Base-by-base conservation (phyloP, 345 rosid species). In the Murraya koenigii region DNA sequence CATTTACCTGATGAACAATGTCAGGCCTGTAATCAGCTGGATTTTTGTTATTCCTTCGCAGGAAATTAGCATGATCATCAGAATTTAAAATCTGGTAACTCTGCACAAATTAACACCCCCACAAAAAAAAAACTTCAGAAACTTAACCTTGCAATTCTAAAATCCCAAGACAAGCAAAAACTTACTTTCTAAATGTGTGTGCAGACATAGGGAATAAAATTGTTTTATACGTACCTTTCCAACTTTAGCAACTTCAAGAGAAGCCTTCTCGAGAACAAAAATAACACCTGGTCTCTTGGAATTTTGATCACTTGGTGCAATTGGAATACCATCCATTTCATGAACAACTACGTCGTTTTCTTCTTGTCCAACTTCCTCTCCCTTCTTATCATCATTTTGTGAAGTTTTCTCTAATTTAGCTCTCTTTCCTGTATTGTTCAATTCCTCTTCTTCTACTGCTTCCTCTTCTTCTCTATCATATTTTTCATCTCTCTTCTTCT, bases 201-300 rank as follows among this genome's bases (percentile, higher is more conserved):
- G 49, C 3, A 44, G 5, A 44, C 49, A 44, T 44, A 44, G 15
- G 5, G 4, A 44, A 44, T 44, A 44, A 44, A 44, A 44, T 44
- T 44, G 15, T 44, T 8, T 44, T 8, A 23, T 49, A 49, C 25
- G 36, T 20, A 93, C 98, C 94, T 93, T 93, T 82, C 99, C 99
- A 84, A 95, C 93, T 87, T 95, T 93, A n/a, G 95, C 97, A 63
- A 93, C 95, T 86, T 93, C 98, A 70, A 93, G 86, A 68, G 94
- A 87, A 33, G 97, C 98, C 76, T 82, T 93, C 89, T 93, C 98
- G 7, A 93, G 96, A 67, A 95, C 90, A 59, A 95, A 95, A 35
- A 86, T 81, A 30, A 90, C 87, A 0, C 91, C 92, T 0, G 85
- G 74, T 74, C 84, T 83, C 30, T 83, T 82, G 4, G 66, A 69